These are phyloP conservation scores for Pichia nakasei DNA, from an alignment of 805 yeast species.

Conservation along the genomic window DNA sequence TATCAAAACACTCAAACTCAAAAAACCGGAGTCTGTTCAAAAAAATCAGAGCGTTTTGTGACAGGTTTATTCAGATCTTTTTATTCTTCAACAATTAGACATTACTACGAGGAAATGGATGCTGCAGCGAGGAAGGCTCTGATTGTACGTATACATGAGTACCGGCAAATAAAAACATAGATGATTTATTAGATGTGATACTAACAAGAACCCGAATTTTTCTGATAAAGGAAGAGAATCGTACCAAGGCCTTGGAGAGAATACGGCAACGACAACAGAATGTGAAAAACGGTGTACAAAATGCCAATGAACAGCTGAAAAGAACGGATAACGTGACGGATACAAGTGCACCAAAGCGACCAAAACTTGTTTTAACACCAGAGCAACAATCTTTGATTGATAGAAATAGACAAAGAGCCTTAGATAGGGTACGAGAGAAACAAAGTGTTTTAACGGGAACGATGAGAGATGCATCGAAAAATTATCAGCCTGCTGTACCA, in stretches of 20 bases:
- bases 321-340: background rate
- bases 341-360: background rate
- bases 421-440: constrained; percentile 26
- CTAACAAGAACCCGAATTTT: too few relatives aligned
- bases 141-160: constrained; percentile 1
- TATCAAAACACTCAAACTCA: too few relatives aligned
- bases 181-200: too few relatives aligned
- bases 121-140: constrained; percentile 1
- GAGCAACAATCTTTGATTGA: constrained; percentile 45
- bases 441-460: constrained; percentile 10
- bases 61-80: too few relatives aligned
- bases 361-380: constrained; percentile 25
- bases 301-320: background rate
- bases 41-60: too few relatives aligned
- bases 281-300: constrained; percentile 6
- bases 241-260: constrained; percentile 53
- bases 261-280: constrained; percentile 35
- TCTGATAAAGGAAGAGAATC: constrained; percentile 64
- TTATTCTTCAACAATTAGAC: too few relatives aligned
- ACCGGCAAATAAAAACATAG: too few relatives aligned
- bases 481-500: constrained; percentile 5
- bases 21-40: too few relatives aligned
- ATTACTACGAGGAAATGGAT: background rate
- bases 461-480: constrained; percentile 18
- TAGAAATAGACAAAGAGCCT: constrained; percentile 44